phyloP scores from a whole-genome alignment of 2,329 filamentous ascomycete genomes.

The Sporothrix euskadiensis region DNA sequence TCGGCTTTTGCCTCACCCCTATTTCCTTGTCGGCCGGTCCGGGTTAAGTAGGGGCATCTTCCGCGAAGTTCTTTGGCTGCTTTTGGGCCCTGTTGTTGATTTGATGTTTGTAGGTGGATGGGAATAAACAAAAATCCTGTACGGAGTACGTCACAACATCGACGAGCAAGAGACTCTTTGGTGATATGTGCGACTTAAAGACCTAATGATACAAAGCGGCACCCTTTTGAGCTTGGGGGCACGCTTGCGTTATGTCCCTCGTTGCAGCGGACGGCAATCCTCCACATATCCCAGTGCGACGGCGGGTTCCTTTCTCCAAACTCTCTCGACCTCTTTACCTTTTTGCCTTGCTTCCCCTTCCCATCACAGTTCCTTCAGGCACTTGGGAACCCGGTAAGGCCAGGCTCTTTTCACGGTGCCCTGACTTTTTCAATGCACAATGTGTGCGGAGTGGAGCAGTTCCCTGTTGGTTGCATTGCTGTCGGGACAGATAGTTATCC shows the following conservation, averaged over 20 bases:
- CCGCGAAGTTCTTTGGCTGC: background rate
- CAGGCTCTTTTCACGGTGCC: background rate
- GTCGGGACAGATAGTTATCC: background rate
- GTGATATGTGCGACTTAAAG: background rate
- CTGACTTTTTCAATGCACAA: background rate
- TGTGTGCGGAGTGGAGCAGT: background rate
- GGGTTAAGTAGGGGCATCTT: background rate
- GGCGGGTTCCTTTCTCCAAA: background rate
- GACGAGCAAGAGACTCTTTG: background rate
- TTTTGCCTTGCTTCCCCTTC: background rate
- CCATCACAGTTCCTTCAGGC: background rate
- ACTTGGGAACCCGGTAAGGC: background rate
- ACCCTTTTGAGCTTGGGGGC: too few relatives aligned
- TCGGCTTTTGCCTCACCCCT: background rate
- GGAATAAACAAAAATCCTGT: background rate
- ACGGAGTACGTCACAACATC: background rate
- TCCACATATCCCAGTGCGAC: background rate
- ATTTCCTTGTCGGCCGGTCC: slow-evolving; percentile 1
- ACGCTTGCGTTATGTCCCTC: too few relatives aligned
- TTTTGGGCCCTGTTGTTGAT: background rate
- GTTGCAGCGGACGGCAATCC: background rate
- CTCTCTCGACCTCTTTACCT: background rate
- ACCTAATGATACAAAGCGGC: background rate
- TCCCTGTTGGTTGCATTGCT: background rate
- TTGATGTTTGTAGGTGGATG: background rate